Base-by-base conservation (phyloP, 176 grass and related monocot species). In the Oryza officinalis region DNA sequence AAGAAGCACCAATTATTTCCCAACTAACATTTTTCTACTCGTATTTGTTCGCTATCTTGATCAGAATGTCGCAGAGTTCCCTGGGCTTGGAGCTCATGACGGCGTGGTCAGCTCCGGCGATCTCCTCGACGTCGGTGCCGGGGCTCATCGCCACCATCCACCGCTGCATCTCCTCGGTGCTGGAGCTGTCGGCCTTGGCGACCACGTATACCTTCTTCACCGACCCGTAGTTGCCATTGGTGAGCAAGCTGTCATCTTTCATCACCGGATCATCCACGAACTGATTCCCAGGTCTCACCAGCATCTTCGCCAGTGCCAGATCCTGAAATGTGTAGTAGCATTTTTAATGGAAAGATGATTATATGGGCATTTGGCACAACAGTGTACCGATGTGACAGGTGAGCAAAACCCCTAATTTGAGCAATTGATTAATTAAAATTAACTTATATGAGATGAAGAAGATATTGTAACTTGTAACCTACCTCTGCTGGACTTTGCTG, bases 31-130 rank as follows among this genome's bases (percentile, higher is more conserved):
- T 61, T 61, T 61, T 61, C 54, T 61, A 61, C 57, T 61, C 9
- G 9, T 61, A 61, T 61, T 61, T 71, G 4, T 66, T 14, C n/a
- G 66, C 31, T 1, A 90, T 74, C 13, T 86, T 74, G 10, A 83
- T 31, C 2, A 90, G 66, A 27, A 78, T 23, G 59, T 63, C 50
- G 45, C 54, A 69, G 0, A 90, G 79, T 63, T 90, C 59, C 25
- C 20, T 45, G 1, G 84, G 74, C 60, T 52, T 81, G 11, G 84
- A 90, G 63, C 45, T 46, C 88, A 90, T 87, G 49, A 83, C 84
- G 30, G 86, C 86, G 37, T 90, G 88, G 72, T 87, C 88, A 20
- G 84, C 84, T 32, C 73, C 84, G 27, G 71, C 44, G 22, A 90
- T 87, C 75, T 90, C 84, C 71, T 75, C 73, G 44, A 84, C 80